Evolutionary conservation across 1,284 basidiomycete species (phyloP).

Genomic region (Papiliotrema flavescens): DNA sequence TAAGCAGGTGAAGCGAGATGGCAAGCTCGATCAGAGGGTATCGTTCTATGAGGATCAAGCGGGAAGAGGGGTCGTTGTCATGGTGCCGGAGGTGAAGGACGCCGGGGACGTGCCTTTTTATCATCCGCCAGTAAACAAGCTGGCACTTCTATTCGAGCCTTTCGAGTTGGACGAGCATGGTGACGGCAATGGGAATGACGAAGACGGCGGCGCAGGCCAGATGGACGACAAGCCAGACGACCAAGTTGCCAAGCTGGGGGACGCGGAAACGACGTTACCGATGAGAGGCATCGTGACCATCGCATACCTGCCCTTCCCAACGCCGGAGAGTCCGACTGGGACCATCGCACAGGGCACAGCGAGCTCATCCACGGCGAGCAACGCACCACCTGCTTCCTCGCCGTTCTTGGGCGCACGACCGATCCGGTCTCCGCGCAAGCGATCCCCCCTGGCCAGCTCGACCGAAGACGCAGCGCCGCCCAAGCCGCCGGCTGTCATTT

Average conservation of each 20-base stretch:
- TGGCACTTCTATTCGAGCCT: constrained; percentile 39
- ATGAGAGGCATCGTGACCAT: constrained; percentile 21
- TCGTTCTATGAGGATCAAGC: constrained; percentile 22
- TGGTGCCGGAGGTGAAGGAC: constrained; percentile 27
- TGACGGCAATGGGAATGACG: too few species aligned
- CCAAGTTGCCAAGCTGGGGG: constrained; percentile 8
- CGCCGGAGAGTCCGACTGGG: too few species aligned
- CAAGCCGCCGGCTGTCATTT: constrained; percentile 10
- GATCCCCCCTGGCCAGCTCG: constrained; percentile 31
- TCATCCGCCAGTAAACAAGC: constrained; percentile 39
- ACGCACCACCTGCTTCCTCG: constrained; percentile 8
- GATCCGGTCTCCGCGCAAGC: constrained; percentile 11
- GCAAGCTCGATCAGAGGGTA: constrained; percentile 31
- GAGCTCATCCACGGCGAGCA: background rate
- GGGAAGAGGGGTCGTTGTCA: constrained; percentile 20
- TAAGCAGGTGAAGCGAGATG: constrained; percentile 40
- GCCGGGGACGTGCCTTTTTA: constrained; percentile 42
- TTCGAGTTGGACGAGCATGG: constrained; percentile 1
- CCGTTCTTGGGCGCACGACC: background rate
- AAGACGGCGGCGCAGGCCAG: too few species aligned
- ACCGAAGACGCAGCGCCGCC: constrained; percentile 5
- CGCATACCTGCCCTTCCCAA: constrained; percentile 35
- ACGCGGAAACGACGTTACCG: constrained; percentile 1
- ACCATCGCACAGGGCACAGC: background rate
- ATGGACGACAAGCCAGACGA: too few species aligned